Evolutionary conservation across 2,329 filamentous ascomycete genomes (phyloP), one percentile per base, ranked within the genome.

Genomic region (Alternaria ethzedia): DNA sequence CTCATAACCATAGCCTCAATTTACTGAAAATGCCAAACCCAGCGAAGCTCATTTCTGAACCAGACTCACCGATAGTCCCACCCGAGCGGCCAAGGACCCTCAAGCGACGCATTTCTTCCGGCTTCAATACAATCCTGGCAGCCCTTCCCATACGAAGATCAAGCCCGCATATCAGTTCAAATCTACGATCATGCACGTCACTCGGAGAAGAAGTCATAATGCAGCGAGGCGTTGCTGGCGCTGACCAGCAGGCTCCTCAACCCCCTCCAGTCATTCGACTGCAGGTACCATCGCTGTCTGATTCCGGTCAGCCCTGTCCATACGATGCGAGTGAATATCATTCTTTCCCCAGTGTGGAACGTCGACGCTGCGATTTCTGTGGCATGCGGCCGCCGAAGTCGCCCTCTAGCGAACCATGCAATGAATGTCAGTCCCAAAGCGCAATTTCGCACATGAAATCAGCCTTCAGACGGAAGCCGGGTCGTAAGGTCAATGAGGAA

Each of bases 321-420:
- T 70, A 74, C 61, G 66, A 75, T 50, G 46, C 69, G 2, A 58
- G 63, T 9, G 41, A 25, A 4, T 70, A 72, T 36, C 63, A 70
- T 47, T 73, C 69, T 0, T 74, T 72, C 47, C 57, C 67, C 7
- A 66, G 52, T 12, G 63, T 74, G n/a, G 71, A 75, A 45, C 59
- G 63, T 10, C 45, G 56, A 13, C 50, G 49, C 12, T 70, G 61
- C 45, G 54, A 43, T n/a, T 62, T 67, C 44, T 73, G 68, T 52
- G 68, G 66, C n/a, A 60, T 71, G 54, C 56, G 59, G 32, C 57
- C 63, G 15, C 41, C 65, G n/a, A 63, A 47, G 21, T 43, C 32
- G 46, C 54, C 45, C 43, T 44, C 59, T 2, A 64, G 56, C 45
- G 49, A 50, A 6, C 69, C 66, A n/a, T 73, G 69, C 58, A 30